Evolutionary conservation across 805 yeast species (phyloP).

Genomic region (Wickerhamiella kurtzmanii): DNA sequence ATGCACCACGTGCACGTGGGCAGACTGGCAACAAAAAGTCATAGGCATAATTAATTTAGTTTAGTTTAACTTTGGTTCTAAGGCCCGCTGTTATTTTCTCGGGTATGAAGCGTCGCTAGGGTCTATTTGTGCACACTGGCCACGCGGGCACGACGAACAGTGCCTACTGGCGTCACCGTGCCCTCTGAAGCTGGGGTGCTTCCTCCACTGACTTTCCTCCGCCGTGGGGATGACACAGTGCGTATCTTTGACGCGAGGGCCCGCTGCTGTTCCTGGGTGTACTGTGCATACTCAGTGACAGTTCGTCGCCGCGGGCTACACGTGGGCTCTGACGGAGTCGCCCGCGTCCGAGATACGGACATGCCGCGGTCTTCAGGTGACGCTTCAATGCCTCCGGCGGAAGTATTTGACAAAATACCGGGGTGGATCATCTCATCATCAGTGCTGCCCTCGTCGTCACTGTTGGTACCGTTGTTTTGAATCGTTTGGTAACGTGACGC

Average conservation of each 20-base stretch:
- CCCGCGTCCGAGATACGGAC: neutral
- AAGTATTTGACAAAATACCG: neutral
- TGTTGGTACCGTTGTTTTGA: slow-evolving; percentile 24
- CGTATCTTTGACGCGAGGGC: neutral
- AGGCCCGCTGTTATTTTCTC: too few species aligned
- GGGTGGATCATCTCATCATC: slow-evolving; percentile 30
- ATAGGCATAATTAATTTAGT: too few species aligned
- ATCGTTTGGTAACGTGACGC: slow-evolving; percentile 12
- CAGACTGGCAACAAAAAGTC: too few species aligned
- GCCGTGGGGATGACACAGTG: slow-evolving; percentile 19
- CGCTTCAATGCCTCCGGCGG: neutral
- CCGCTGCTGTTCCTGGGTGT: slow-evolving; percentile 14
- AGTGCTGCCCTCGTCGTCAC: slow-evolving; percentile 32
- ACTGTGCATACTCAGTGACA: slow-evolving; percentile 16
- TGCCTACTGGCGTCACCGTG: slow-evolving; percentile 10
- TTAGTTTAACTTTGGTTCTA: too few species aligned
- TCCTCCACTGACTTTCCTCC: slow-evolving; percentile 13
- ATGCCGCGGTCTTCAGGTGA: slow-evolving; percentile 11
- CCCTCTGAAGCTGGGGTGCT: slow-evolving; percentile 16
- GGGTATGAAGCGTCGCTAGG: neutral
- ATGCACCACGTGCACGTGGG: too few species aligned
- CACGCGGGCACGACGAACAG: slow-evolving; percentile 16
- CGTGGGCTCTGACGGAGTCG: neutral
- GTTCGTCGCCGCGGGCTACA: slow-evolving; percentile 10
- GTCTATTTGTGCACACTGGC: slow-evolving; percentile 3